phyloP scores from a whole-genome alignment of 2,329 filamentous ascomycete species.

The Colletotrichum melonis region DNA sequence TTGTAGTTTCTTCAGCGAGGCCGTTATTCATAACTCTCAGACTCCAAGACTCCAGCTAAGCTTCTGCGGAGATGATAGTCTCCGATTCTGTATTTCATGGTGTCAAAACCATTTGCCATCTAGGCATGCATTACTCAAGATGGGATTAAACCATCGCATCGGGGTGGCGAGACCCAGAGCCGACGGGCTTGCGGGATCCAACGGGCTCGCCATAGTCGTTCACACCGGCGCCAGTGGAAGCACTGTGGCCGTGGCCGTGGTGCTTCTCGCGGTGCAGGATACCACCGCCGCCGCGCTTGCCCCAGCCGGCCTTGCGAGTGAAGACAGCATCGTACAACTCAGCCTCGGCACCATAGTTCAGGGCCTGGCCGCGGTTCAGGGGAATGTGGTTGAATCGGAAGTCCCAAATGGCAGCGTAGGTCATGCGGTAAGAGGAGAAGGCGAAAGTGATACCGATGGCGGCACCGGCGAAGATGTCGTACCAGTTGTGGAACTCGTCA shows the following conservation, averaged over 20 bases:
- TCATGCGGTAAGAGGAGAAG: constrained; percentile 74
- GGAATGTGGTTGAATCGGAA: constrained; percentile 75
- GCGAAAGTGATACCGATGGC: constrained; percentile 74
- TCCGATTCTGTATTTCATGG: background rate
- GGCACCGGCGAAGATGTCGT: constrained; percentile 76
- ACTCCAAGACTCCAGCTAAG: background rate
- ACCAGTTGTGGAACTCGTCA: constrained; percentile 81
- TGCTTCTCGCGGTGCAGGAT: constrained; percentile 40
- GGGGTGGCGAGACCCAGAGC: constrained; percentile 18
- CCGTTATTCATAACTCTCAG: constrained; percentile 2
- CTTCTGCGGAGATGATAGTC: background rate
- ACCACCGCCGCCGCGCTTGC: constrained; percentile 42
- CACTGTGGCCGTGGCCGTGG: constrained; percentile 7
- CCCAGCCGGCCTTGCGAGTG: constrained; percentile 72
- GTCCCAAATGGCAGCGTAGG: constrained; percentile 76
- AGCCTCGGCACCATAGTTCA: constrained; percentile 58
- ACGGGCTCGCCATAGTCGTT: constrained; percentile 4
- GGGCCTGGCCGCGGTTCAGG: constrained; percentile 67
- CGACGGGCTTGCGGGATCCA: constrained; percentile 29
- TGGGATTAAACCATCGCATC: constrained; percentile 22
- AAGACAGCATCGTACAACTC: constrained; percentile 67
- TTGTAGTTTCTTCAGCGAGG: background rate
- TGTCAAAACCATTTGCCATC: background rate
- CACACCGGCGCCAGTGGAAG: background rate
- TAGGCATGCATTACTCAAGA: too few relatives aligned